Evolutionary conservation across 352 stramenopile species (phyloP), one percentile per base, ranked within the genome.

Genomic region (Phytophthora citricola): DNA sequence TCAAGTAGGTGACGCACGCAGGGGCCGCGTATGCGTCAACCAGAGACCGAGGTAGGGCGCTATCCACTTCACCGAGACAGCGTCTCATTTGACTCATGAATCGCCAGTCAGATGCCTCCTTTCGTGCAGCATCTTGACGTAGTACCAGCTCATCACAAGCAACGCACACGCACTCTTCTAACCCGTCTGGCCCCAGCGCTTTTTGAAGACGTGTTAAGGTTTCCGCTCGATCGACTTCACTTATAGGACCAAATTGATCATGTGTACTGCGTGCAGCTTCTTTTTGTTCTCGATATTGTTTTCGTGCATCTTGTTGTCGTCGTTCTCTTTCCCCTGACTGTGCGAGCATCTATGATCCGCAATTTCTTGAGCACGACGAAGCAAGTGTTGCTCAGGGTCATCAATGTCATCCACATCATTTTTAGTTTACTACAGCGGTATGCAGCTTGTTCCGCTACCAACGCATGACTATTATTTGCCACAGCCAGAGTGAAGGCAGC

Each of bases 101-200:
- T 29, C 29, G 29, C 47, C 47, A 54, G n/a, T 54, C 47, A 17
- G 38, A 43, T 17, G 38, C 38, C 14, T 43, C 38, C 38, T 43
- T 43, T 2, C 38, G 38, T 15, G 12, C 5, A 7, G 38, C 2
- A 32, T 54, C 17, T n/a, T 17, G 4, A 17, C 47, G n/a, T 31
- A n/a, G 31, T 4, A 43, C 45, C 8, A 54, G 17, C 15, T 31
- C 29, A 31, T 54, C 47, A 43, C 47, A 54, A 0, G n/a, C 26
- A 4, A 43, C 47, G n/a, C 29, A 54, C 2, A 43, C 31, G 31
- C 47, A 54, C 15, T 54, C 47, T 2, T 54, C 47, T 20, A 43
- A 17, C 9, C 47, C 29, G 27, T 43, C 47, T 2, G n/a, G n/a
- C 6, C 47, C 47, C 20, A 44, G 8, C 1, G 29, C 29, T 20